phyloP scores from a whole-genome alignment of 2,329 filamentous ascomycete genomes.

The Cladophialophora immunda region DNA sequence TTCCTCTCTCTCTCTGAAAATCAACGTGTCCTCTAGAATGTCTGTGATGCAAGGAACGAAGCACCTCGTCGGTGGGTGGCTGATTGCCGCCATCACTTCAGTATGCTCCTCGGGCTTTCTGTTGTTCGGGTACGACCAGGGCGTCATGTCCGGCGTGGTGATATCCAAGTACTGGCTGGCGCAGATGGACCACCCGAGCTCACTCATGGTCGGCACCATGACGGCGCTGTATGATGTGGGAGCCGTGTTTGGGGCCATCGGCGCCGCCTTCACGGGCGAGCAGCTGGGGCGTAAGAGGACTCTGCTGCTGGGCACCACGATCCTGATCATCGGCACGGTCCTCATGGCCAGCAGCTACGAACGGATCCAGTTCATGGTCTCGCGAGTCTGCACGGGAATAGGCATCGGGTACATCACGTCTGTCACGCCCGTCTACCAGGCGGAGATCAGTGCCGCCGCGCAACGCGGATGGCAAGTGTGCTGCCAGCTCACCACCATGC shows the following conservation, averaged over 20 bases:
- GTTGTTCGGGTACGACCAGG: constrained; percentile 42
- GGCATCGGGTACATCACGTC: constrained; percentile 19
- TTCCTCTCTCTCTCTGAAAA: background rate
- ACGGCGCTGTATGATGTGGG: constrained; percentile 58
- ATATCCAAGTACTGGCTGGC: constrained; percentile 70
- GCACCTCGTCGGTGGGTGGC: constrained; percentile 8
- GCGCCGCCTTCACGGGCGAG: constrained; percentile 57
- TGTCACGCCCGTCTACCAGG: constrained; percentile 50
- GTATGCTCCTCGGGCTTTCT: constrained; percentile 33
- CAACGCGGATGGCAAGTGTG: constrained; percentile 22
- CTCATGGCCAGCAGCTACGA: constrained; percentile 46
- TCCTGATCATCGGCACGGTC: constrained; percentile 55
- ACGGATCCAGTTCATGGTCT: constrained; percentile 35
- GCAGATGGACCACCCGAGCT: constrained; percentile 58
- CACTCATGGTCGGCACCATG: constrained; percentile 29
- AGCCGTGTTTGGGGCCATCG: constrained; percentile 60
- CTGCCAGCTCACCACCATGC: constrained; percentile 27
- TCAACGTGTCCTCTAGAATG: background rate
- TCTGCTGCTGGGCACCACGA: constrained; percentile 65
- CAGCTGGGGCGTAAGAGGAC: constrained; percentile 52
- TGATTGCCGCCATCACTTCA: constrained; percentile 24
- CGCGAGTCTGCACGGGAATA: constrained; percentile 24
- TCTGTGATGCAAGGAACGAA: background rate
- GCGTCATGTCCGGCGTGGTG: constrained; percentile 78
- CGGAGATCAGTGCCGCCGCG: constrained; percentile 41